These are phyloP conservation scores for Beauveria bassiana DNA, from an alignment of 2,329 filamentous ascomycete genomes.

Conservation along the genomic window DNA sequence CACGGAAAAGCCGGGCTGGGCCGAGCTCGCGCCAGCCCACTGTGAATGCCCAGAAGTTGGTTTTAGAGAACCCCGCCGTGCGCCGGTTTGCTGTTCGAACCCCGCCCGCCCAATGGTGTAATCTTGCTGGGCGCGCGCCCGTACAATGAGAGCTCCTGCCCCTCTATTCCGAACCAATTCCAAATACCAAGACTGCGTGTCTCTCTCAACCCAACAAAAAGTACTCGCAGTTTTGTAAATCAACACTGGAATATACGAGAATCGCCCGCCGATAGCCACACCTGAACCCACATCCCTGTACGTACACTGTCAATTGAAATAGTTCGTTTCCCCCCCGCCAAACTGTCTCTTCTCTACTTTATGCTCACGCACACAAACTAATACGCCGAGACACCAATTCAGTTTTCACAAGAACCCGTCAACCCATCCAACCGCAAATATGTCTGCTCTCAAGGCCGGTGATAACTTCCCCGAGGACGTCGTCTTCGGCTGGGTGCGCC, in stretches of 20 bases:
- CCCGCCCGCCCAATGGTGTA: background rate
- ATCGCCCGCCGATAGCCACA: background rate
- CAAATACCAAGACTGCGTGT: conserved; percentile 6
- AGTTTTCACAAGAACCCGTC: conserved; percentile 5
- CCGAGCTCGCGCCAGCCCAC: background rate
- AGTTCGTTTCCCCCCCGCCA: background rate
- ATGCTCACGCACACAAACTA: background rate
- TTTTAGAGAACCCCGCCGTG: background rate
- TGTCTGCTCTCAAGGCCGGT: conserved; percentile 67
- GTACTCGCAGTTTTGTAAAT: background rate
- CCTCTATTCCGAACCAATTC: conserved; percentile 2
- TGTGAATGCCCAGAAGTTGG: too few species aligned
- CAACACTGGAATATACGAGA: background rate
- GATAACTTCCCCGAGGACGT: conserved; percentile 77
- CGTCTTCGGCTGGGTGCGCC: conserved; percentile 77
- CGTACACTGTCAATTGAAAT: conserved; percentile 7
- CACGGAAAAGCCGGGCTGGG: background rate
- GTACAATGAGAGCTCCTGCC: background rate
- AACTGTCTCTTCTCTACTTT: background rate
- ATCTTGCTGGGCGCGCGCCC: background rate
- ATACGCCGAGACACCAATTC: background rate
- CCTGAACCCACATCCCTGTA: background rate
- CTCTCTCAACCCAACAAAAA: background rate
- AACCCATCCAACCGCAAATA: conserved; percentile 20
- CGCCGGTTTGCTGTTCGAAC: background rate